Evolutionary conservation across 768 basidiomycete genomes (phyloP).

Genomic region (Rhodotorula kratochvilovae): DNA sequence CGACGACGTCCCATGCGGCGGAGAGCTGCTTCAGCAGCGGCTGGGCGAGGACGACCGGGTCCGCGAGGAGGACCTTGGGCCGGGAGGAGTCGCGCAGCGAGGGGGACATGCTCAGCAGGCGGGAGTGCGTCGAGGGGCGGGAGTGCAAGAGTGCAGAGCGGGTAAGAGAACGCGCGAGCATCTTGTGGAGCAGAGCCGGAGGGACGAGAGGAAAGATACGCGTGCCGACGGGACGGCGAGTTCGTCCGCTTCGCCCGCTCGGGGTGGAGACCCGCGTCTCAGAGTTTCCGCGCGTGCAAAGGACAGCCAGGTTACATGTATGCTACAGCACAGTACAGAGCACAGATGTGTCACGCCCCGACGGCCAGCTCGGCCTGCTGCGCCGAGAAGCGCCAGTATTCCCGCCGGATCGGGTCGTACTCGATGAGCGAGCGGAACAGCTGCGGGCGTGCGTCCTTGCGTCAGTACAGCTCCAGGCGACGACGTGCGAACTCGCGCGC

Average conservation of each 20-base stretch:
- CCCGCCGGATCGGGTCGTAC: conserved; percentile 46
- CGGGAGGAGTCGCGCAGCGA: neutral
- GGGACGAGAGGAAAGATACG: no score
- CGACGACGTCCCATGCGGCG: neutral
- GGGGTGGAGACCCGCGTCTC: no score
- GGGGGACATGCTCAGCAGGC: neutral
- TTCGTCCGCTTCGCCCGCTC: no score
- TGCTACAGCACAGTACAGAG: neutral
- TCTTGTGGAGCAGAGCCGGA: no score
- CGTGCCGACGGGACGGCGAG: no score
- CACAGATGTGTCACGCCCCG: neutral
- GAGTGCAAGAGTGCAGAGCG: no score
- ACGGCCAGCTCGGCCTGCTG: conserved; percentile 12
- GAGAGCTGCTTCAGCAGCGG: neutral
- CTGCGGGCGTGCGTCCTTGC: no score
- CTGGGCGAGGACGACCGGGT: conserved; percentile 32
- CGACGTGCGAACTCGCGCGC: no score
- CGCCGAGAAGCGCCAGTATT: conserved; percentile 45
- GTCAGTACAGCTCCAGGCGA: neutral
- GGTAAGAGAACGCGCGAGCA: no score
- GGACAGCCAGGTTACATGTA: no score
- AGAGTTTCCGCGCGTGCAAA: no score
- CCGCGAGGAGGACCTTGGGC: conserved; percentile 42
- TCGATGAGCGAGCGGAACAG: conserved; percentile 26
- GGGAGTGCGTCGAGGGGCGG: neutral